A percentile compares a stretch with the other conserved stretches of the same genome.
These are phyloP conservation scores for Opeltia flavorubescens DNA, from an alignment of 495 filamentous ascomycete species.

Conservation along the genomic window DNA sequence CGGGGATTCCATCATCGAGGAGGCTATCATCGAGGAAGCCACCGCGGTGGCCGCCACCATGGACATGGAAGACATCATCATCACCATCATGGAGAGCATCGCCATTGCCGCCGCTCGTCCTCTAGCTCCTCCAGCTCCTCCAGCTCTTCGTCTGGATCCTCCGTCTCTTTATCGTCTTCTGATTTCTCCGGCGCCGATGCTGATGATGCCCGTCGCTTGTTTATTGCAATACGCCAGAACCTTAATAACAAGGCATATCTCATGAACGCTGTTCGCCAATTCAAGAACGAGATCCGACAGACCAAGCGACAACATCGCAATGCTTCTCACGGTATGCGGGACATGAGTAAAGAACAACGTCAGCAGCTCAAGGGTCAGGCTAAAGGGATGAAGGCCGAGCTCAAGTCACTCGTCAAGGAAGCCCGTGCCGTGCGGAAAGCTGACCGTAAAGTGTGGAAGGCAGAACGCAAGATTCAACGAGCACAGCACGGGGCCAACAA, in stretches of 20 bases:
- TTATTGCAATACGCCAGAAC: too few relatives aligned
- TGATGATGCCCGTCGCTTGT: too few relatives aligned
- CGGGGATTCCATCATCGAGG: neutral
- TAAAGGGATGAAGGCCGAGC: neutral
- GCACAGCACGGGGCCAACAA: neutral
- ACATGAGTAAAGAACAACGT: neutral
- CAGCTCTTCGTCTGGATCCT: conserved; percentile 9
- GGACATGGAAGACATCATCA: neutral
- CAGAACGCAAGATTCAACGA: neutral
- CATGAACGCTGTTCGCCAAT: conserved; percentile 4
- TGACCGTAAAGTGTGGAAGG: neutral
- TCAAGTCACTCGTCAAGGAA: neutral
- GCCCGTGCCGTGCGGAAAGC: neutral
- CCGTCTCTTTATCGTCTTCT: conserved; percentile 4
- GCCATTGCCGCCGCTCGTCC: neutral
- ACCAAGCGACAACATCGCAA: neutral
- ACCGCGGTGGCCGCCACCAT: neutral
- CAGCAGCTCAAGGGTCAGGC: neutral
- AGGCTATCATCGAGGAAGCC: neutral
- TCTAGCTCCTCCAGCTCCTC: conserved; percentile 8
- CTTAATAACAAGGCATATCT: conserved; percentile 3
- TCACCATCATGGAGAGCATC: neutral
- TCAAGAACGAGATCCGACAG: neutral
- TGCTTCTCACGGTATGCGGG: neutral
- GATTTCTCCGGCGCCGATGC: too few relatives aligned